Conservation (phyloP, 441 rosid species). For the Populus hybrid region DNA sequence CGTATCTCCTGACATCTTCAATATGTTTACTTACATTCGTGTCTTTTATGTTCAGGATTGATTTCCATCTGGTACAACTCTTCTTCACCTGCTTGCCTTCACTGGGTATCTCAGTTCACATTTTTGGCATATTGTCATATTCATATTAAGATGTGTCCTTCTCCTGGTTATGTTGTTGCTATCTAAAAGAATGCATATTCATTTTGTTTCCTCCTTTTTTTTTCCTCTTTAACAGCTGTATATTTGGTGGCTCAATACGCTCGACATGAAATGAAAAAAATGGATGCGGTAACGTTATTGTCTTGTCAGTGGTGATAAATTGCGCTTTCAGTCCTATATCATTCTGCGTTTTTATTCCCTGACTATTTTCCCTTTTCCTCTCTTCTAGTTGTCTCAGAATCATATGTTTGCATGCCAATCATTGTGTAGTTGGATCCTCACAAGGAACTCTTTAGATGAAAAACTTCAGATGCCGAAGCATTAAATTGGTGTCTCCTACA, state of each 20-base stretch:
- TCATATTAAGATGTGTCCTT: constrained; percentile 7
- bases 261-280: constrained; percentile 65
- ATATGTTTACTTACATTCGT: constrained; percentile 15
- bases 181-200: constrained; percentile 21
- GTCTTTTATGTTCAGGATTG: constrained; percentile 53
- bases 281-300: constrained; percentile 63
- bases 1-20: not conserved
- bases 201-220: not conserved
- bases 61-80: constrained; percentile 89
- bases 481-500: not conserved
- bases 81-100: constrained; percentile 93
- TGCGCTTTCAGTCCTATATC: not conserved
- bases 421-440: not conserved
- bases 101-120: constrained; percentile 49
- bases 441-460: not conserved
- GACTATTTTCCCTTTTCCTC: not conserved
- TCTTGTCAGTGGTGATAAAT: not conserved
- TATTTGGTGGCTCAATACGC: constrained; percentile 83
- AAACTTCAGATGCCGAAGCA: not conserved
- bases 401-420: not conserved
- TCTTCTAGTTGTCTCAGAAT: not conserved
- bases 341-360: not conserved
- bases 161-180: not conserved
- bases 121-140: constrained; percentile 6
- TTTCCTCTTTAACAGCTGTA: constrained; percentile 51